phyloP scores from a whole-genome alignment of 257 asterid species.

The Solanum neorickii region DNA sequence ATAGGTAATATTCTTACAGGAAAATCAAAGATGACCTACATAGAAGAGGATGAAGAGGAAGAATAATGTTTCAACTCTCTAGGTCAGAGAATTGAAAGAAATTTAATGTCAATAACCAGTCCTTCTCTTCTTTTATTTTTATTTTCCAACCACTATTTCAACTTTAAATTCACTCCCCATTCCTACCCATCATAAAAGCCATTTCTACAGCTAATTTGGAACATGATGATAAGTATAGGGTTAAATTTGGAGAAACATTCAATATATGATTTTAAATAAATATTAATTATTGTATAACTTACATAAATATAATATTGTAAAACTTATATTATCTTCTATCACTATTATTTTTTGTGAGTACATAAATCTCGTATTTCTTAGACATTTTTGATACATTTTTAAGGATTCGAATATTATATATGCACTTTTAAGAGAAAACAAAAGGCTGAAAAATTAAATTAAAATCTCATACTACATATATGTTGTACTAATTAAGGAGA shows the following conservation, averaged over 20 bases:
- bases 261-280: no score
- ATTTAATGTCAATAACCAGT: background rate
- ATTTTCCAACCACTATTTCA: background rate
- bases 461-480: no score
- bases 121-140: background rate
- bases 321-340: no score
- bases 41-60: background rate
- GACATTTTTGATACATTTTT: no score
- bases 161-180: background rate
- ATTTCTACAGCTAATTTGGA: background rate
- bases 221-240: background rate
- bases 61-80: background rate
- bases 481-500: no score
- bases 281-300: no score
- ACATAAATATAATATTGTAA: no score
- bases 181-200: background rate
- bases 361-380: no score
- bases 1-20: background rate
- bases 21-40: background rate
- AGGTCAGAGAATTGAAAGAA: background rate
- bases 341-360: no score
- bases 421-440: no score
- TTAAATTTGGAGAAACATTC: background rate
- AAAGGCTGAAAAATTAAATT: no score
- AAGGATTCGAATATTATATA: no score